These are phyloP conservation scores for Asterella californica DNA, from an alignment of 225 moss, liverwort and hornwort species.

Conservation along the genomic window DNA sequence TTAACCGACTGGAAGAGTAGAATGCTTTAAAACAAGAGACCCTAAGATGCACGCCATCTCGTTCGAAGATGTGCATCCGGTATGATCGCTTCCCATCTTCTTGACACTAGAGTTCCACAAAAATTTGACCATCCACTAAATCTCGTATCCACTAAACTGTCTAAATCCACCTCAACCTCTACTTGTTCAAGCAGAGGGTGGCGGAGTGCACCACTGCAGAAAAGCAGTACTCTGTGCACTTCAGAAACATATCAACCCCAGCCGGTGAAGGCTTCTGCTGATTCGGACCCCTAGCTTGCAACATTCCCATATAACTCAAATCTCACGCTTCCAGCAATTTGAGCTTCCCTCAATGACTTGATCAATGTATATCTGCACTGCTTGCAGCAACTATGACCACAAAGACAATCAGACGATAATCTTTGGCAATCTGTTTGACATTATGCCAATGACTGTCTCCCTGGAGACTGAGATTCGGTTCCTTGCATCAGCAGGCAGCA, in stretches of 20 bases:
- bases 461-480: constrained; percentile 21
- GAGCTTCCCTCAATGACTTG: constrained; percentile 32
- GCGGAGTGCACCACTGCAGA: constrained; percentile 18
- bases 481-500: constrained; percentile 25
- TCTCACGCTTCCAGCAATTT: constrained; percentile 30
- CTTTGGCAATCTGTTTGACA: constrained; percentile 4
- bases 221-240: neutral
- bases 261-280: constrained; percentile 45
- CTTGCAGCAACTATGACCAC: constrained; percentile 20
- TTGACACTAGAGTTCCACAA: constrained; percentile 5
- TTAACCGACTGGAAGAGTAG: neutral
- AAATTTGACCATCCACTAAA: neutral
- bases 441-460: constrained; percentile 7
- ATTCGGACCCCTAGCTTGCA: constrained; percentile 56
- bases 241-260: constrained; percentile 37
- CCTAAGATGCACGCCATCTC: neutral
- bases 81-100: neutral
- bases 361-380: constrained; percentile 30
- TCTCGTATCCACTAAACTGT: neutral
- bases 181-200: neutral
- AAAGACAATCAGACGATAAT: constrained; percentile 24
- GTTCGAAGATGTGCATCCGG: neutral
- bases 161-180: constrained; percentile 16
- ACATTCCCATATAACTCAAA: constrained; percentile 56
- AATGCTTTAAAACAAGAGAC: neutral